Base-by-base conservation (phyloP, 2,329 filamentous ascomycete genomes). In the Alternaria viburni region DNA sequence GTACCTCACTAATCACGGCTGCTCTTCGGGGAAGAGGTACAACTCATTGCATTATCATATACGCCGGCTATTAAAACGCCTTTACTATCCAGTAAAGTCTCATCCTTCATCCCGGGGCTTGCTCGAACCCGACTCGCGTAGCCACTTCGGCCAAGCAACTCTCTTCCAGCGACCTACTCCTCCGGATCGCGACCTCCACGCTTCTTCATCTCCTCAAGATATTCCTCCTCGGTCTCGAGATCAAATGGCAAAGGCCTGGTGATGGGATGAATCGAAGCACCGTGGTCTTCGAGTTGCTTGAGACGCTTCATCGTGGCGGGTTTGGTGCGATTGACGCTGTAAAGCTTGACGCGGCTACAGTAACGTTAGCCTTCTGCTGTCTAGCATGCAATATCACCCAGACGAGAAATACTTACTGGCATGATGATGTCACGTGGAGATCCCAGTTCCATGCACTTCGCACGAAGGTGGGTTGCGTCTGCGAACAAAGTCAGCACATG, bases 351-450 rank as follows among this genome's bases (percentile, higher is more conserved):
- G 30, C 59, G 59, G 51, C 63, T 62, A 25, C 25, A 10, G 5
- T 23, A 6, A 46, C 7, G 46, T 58, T 41, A 64, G 54, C 7
- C 2, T 26, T 8, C 3, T 25, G 13, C 32, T 17, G 19, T 8
- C 13, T 3, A 5, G 11, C 15, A 6, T 10, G 7, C 21, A 5
- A 13, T 26, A 6, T 1, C 9, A 11, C 4, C 13, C 6, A 8
- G 9, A 54, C 13, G n/a, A 3, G 0, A 28, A 3, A 9, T 36
- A 64, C 74, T 61, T 68, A 74, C 73, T 90, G 89, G 60, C 86
- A 88, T 0, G 84, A 87, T 7, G 83, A 86, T 0, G 88, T 91
- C 4, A 91, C 88, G 70, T 90, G 89, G 19, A 91, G 77, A 15
- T 86, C 88, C 87, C 88, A 90, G 70, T 91, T 91, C 85, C 82